Conservation (phyloP, 2,329 filamentous ascomycete species). For the Alternaria sp. region DNA sequence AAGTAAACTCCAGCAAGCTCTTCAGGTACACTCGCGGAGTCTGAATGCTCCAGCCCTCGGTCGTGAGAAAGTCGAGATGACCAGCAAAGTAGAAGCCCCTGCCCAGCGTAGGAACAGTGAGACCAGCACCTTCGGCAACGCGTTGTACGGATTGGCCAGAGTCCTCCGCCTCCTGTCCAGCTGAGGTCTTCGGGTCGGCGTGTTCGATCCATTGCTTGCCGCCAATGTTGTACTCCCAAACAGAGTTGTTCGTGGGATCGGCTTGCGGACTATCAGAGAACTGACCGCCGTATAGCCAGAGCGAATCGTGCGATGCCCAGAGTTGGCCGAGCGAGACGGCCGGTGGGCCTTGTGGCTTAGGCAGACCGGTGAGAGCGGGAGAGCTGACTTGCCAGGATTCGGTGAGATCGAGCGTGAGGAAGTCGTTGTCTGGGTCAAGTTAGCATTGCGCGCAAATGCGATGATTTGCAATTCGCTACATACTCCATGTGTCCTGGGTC, state of each 20-base stretch:
- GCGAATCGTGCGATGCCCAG: constrained; percentile 74
- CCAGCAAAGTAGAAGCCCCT: constrained; percentile 82
- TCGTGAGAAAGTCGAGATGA: constrained; percentile 72
- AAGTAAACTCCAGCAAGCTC: constrained; percentile 78
- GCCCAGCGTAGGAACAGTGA: constrained; percentile 73
- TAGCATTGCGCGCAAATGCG: constrained; percentile 1
- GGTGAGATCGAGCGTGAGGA: constrained; percentile 75
- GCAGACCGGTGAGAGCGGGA: constrained; percentile 68
- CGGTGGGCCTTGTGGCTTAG: constrained; percentile 73
- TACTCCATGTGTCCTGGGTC: constrained; percentile 73
- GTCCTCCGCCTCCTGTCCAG: constrained; percentile 68
- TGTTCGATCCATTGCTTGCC: constrained; percentile 70
- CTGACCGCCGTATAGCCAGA: constrained; percentile 78
- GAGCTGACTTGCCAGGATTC: constrained; percentile 73
- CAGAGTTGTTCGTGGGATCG: constrained; percentile 66
- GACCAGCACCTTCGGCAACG: constrained; percentile 75
- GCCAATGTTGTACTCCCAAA: constrained; percentile 75
- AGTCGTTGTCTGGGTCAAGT: constrained; percentile 62
- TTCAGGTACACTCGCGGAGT: constrained; percentile 73
- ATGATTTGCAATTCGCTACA: constrained; percentile 28
- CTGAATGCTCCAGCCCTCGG: constrained; percentile 72
- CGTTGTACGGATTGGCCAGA: constrained; percentile 68
- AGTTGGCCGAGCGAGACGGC: constrained; percentile 76
- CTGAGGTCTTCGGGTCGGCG: constrained; percentile 66
- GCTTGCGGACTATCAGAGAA: constrained; percentile 70